Base-by-base conservation (phyloP, 2,329 filamentous ascomycete genomes). In the Clonostachys chloroleuca region DNA sequence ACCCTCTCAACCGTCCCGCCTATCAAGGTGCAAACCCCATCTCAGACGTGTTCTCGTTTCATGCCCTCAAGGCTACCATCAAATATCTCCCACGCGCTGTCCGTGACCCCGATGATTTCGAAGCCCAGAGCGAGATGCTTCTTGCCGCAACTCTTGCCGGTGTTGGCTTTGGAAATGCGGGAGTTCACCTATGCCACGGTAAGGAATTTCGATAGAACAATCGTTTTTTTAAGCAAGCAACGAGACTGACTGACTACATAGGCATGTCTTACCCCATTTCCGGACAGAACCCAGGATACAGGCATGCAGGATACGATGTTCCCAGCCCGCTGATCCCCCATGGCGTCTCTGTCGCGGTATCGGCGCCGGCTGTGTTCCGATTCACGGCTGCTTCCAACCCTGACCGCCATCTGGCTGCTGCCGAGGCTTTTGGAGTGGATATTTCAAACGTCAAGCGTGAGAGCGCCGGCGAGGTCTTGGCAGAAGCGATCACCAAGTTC, bases 1-100 rank as follows among this genome's bases (percentile, higher is more conserved):
- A 99, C 64, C 94, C 95, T 0, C 89, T 99, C 56, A 78, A 92
- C 50, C 80, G 94, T 5, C 94, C 94, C 0, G 92, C 94, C 0
- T 99, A 99, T 63, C 94, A 99, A 67, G 94, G 94, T 39, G 91
- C 94, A 7, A 99, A 99, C 64, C 94, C 94, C 3, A 99, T 99
- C 57, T 95, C 89, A 40, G 94, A 99, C 63, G 92, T 99, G 55
- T 99, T 99, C 74, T 95, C 89, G 5, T 77, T 99, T 17, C 86
- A 89, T 56, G 92, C 94, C 1, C 78, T 99, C 6, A 78, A 81
- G 33, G 81, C 81, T 57, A 96, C 92, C 0, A 83, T 96, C 54
- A 92, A 96, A 69, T 99, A 96, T 61, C 83, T 99, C 0, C 94
- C 92, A 0, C 83, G 92, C 47, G 87, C 91, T 0, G 88, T 95